A percentile compares a stretch with the other conserved stretches of the same genome.
These are phyloP conservation scores for Intubia oerlemansii DNA, from an alignment of 2,329 filamentous ascomycete species.

Conservation along the genomic window DNA sequence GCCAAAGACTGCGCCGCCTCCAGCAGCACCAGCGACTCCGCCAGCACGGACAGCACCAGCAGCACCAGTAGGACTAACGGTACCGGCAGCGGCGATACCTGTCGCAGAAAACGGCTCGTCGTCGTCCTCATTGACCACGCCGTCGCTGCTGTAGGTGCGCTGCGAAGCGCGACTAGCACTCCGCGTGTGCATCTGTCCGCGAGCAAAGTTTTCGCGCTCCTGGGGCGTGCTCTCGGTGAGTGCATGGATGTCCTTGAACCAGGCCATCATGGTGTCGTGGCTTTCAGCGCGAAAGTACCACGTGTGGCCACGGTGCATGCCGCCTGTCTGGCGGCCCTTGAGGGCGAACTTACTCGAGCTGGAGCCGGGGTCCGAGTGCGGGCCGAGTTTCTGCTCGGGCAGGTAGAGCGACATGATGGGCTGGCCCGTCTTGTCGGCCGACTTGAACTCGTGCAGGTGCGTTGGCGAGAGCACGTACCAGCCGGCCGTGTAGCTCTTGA, in stretches of 20 bases:
- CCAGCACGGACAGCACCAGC: no score
- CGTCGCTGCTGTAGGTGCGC: conserved; percentile 49
- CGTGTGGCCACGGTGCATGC: conserved; percentile 66
- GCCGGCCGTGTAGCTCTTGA: conserved; percentile 91
- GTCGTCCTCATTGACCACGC: conserved; percentile 53
- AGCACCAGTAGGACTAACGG: no score
- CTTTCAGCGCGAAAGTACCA: conserved; percentile 54
- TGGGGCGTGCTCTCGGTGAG: conserved; percentile 77
- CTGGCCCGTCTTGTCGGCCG: conserved; percentile 76
- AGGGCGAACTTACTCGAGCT: conserved; percentile 95
- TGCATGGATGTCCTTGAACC: conserved; percentile 81
- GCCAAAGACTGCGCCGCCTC: no score
- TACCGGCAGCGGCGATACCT: no score
- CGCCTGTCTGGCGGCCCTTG: conserved; percentile 82
- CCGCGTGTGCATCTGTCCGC: conserved; percentile 38
- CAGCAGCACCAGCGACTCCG: no score
- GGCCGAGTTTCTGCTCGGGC: conserved; percentile 85
- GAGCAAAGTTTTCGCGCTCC: conserved; percentile 72
- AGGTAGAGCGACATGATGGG: conserved; percentile 94
- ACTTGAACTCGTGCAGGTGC: conserved; percentile 96
- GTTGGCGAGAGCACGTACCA: conserved; percentile 96
- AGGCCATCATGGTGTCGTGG: conserved; percentile 90
- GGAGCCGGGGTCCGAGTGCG: conserved; percentile 62
- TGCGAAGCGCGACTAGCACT: conserved; percentile 49
- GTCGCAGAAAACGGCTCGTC: conserved; percentile 40